Evolutionary conservation across 768 basidiomycete species (phyloP).

Genomic region (Tubosaeta sp.): DNA sequence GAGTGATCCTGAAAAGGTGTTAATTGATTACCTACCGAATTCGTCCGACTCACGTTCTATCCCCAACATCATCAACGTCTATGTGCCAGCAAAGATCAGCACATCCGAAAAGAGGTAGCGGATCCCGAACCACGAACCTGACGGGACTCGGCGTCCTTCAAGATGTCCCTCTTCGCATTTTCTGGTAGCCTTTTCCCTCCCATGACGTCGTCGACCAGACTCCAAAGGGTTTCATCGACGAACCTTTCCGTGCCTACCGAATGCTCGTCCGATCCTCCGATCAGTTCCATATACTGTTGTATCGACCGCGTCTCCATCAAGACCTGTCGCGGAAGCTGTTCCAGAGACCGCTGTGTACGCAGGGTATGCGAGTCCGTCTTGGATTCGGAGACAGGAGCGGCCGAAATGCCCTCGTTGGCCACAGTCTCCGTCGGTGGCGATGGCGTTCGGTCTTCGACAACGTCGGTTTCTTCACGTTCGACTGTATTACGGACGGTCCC

Average conservation of each 20-base stretch:
- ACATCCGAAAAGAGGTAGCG: background rate
- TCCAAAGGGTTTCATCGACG: slow-evolving; percentile 23
- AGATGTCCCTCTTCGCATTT: slow-evolving; percentile 35
- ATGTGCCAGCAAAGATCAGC: background rate
- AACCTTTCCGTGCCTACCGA: slow-evolving; percentile 1
- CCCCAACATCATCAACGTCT: slow-evolving; percentile 43
- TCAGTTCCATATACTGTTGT: slow-evolving; percentile 39
- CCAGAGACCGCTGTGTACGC: slow-evolving; percentile 29
- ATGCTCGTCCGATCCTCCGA: slow-evolving; percentile 12
- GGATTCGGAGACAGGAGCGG: slow-evolving; percentile 3
- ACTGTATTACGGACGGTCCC: background rate
- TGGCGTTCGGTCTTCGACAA: background rate
- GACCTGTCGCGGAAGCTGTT: slow-evolving; percentile 37
- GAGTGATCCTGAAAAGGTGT: slow-evolving; percentile 26
- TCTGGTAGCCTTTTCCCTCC: slow-evolving; percentile 31
- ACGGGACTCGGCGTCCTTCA: slow-evolving; percentile 40
- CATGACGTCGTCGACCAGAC: slow-evolving; percentile 40
- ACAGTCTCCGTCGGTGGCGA: background rate
- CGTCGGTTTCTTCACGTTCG: background rate
- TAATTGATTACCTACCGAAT: background rate
- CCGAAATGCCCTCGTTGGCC: background rate
- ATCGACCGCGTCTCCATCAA: slow-evolving; percentile 36
- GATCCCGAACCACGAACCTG: slow-evolving; percentile 30
- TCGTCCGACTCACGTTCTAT: slow-evolving; percentile 39
- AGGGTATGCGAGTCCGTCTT: slow-evolving; percentile 4